Evolutionary conservation across 345 rosid genomes (phyloP), one percentile per base, ranked within the genome.

Genomic region (Arabidopsis suecica): DNA sequence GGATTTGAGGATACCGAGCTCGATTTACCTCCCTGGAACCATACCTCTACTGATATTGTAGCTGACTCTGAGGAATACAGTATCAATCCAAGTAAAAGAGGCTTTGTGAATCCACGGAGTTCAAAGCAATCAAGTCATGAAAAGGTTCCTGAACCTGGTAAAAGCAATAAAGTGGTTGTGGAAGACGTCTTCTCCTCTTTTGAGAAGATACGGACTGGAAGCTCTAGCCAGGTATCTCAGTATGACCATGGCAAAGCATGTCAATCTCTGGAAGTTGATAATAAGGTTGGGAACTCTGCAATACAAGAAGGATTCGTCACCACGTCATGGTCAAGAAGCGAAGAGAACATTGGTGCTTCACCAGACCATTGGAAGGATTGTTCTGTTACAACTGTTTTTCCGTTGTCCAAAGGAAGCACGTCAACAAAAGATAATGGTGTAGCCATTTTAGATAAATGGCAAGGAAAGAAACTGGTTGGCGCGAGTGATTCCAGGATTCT

Each of bases 301-400:
- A 13, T 54, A 32, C 79, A 72, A 78, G 76, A 83, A 20, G 78
- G 62, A 23, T 65, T 68, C 13, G 65, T 69, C 9, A 85, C 80
- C 73, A 83, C 86, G 22, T 65, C 85, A 32, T 89, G 90, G 88
- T 80, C 88, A 42, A 80, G 80, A 74, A 79, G 37, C 60, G 90
- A 81, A 83, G 86, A 77, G 41, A 76, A 79, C 8, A 30, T 82
- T 64, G 62, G 79, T 64, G 76, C 86, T 61, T 82, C 90, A 23
- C 66, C 84, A 40, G 90, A 87, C 45, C 18, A 73, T 28, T 91
- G 96, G 96, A 89, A 88, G 77, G 93, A 85, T 63, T 91, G 88
- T 82, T 80, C 91, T 56, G 87, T 89, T 38, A 87, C 89, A 83
- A 86, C 91, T 61, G 84, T 88, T 55, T 86, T 85, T 68, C 91